Conservation (phyloP, 768 basidiomycete genomes). For the Dentipellis sp. region DNA sequence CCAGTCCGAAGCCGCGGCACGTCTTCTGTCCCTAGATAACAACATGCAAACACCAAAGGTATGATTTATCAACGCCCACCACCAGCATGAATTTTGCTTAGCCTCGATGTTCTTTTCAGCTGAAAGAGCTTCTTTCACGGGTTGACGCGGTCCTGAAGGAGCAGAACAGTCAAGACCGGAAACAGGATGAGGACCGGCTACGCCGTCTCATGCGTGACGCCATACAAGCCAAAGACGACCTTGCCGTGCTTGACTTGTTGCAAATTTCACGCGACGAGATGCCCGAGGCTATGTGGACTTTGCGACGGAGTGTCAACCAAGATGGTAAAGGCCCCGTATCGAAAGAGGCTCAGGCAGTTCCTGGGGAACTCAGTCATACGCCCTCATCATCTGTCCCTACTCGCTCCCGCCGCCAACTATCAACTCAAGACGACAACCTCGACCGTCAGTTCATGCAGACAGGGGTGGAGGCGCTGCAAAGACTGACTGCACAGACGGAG, state of each 20-base stretch:
- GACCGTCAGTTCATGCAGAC: slow-evolving; percentile 64
- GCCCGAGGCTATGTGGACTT: slow-evolving; percentile 56
- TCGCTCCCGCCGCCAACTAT: slow-evolving; percentile 3
- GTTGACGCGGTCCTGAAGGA: slow-evolving; percentile 19
- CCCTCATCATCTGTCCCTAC: background rate
- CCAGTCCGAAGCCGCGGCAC: slow-evolving; percentile 25
- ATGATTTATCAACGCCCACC: background rate
- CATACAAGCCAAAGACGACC: slow-evolving; percentile 48
- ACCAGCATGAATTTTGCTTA: too few species aligned
- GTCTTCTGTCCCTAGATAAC: too few species aligned
- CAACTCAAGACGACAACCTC: slow-evolving; percentile 47
- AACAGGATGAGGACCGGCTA: slow-evolving; percentile 45
- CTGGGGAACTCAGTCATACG: background rate
- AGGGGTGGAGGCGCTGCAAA: slow-evolving; percentile 59
- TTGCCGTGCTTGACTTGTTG: slow-evolving; percentile 51
- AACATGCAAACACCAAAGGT: too few species aligned
- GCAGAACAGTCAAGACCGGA: slow-evolving; percentile 40
- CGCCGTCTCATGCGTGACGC: slow-evolving; percentile 49
- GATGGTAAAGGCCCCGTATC: slow-evolving; percentile 3
- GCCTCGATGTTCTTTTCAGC: slow-evolving; percentile 8
- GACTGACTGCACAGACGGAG: slow-evolving; percentile 35
- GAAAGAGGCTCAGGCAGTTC: slow-evolving; percentile 1
- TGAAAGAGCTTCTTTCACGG: background rate
- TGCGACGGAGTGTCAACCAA: background rate
- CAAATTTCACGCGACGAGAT: slow-evolving; percentile 59